Evolutionary conservation across 1,139 yeast genomes (phyloP), one percentile per base, ranked within the genome.

Genomic region (Yamadazyma buinensis): DNA sequence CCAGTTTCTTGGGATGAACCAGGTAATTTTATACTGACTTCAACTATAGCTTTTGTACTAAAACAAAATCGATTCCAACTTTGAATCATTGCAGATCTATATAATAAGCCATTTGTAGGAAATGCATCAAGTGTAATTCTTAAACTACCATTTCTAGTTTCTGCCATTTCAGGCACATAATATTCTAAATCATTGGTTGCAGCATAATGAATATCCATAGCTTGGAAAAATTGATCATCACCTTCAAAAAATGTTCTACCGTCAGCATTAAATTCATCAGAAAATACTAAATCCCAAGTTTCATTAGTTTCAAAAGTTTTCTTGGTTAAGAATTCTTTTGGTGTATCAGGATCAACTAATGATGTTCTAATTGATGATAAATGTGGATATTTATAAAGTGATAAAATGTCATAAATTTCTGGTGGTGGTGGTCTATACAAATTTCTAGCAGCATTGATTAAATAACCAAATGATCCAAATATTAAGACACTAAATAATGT

Each of bases 111-210:
- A 30, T 55, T 52, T 28, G 55, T 48, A 19, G 51, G 55, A 24
- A 41, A 47, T 6, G 57, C 55, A 37, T 56, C 61, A 32, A 57
- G 30, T 2, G 46, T 45, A 21, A 59, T 42, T 23, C 42, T 32
- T 17, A 59, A 43, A 14, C 54, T 46, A 2, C 63, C 61, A 30
- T 57, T 55, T 3, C 38, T 43, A 3, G 64, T 59, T 21, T 50
- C 47, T 9, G 44, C 49, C 46, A 59, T 59, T 26, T 55, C 60
- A 2, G 64, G 63, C n/a, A 52, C 44, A 38, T 58, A 59, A 42
- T 57, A 57, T 39, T 59, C 64, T 37, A 59, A 50, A 37, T 59
- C 63, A 24, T 51, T 47, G 15, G 64, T 59, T 10, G 63, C 60
- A 6, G 46, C 51, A 38, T 59, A 59, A 42, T 59, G 56, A 23